phyloP scores from a whole-genome alignment of 495 filamentous ascomycete species.

The Penicillium pancosmium region DNA sequence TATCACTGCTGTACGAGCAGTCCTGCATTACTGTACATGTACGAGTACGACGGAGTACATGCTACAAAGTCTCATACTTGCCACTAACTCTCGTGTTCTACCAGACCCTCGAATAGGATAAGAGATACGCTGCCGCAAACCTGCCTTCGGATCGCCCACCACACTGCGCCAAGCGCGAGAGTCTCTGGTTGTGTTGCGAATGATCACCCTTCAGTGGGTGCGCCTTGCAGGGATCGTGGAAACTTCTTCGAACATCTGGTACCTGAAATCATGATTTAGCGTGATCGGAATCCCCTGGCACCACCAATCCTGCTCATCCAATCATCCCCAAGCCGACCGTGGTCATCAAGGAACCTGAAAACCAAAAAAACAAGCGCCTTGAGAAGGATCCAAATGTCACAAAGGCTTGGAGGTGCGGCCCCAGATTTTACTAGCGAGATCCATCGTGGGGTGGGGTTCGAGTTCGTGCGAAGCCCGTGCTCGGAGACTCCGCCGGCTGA shows the following conservation, averaged over 20 bases:
- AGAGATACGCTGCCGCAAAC: too few species aligned
- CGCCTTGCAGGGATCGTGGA: conserved; percentile 30
- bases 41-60: neutral
- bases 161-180: conserved; percentile 10
- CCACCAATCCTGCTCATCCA: neutral
- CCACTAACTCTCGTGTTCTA: neutral
- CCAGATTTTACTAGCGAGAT: conserved; percentile 38
- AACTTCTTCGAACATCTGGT: conserved; percentile 20
- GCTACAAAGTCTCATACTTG: neutral
- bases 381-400: conserved; percentile 12
- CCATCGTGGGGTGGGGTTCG: conserved; percentile 29
- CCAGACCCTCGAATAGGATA: too few species aligned
- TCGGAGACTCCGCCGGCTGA: conserved; percentile 15
- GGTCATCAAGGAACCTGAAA: neutral
- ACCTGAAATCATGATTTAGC: conserved; percentile 17
- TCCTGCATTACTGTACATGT: conserved; percentile 1
- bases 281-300: conserved; percentile 5
- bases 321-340: neutral
- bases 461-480: conserved; percentile 27
- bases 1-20: conserved; percentile 2
- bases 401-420: conserved; percentile 31
- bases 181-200: neutral
- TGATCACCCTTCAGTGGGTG: conserved; percentile 6
- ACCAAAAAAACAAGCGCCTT: conserved; percentile 4
- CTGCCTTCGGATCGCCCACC: too few species aligned